Evolutionary conservation across 805 yeast genomes (phyloP), one percentile per base, ranked within the genome.

Genomic region (Nakazawaea populi): DNA sequence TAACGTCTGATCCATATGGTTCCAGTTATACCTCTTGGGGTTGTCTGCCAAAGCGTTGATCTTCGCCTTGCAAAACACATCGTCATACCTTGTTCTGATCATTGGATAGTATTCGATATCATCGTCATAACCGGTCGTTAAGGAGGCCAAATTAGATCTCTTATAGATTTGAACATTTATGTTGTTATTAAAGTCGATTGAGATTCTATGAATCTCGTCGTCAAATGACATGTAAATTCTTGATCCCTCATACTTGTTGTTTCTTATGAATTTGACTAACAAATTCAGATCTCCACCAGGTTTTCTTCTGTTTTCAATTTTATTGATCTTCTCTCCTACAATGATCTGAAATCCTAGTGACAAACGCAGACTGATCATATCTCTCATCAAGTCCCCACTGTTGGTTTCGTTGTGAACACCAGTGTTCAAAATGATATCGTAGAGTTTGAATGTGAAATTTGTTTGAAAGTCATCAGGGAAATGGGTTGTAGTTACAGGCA

Each of bases 261-360:
- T 61, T 42, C 57, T 60, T 3, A 83, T 82, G 28, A 85, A 70
- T 49, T 83, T 80, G 58, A 83, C 84, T 38, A 89, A 63, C 11
- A 76, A 64, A 12, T 76, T 79, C 1, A 80, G 75, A 56, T 75
- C 76, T 44, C 87, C 81, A 44, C 75, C 71, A 7, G 84, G 74
- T 51, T 79, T 69, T 54, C 85, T 65, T 54, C 76, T 78, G 31
- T 76, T 66, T 64, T 92, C 97, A 4, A 87, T 78, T 44, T 74
- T 76, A 38, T 76, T 74, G 1, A 88, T 92, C 29, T 70, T 72
- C 0, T 80, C 77, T 0, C 96, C 96, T 43, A 79, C 79, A 56
- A 96, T 89, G 34, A 94, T 82, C 62, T 94, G 99, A 62, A 90
- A 95, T 0, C 99, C 99, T 50, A 89, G 72, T 49, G 88, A 76